phyloP scores from a whole-genome alignment of 2,329 filamentous ascomycete species.

The Hymenoscyphus linearis region DNA sequence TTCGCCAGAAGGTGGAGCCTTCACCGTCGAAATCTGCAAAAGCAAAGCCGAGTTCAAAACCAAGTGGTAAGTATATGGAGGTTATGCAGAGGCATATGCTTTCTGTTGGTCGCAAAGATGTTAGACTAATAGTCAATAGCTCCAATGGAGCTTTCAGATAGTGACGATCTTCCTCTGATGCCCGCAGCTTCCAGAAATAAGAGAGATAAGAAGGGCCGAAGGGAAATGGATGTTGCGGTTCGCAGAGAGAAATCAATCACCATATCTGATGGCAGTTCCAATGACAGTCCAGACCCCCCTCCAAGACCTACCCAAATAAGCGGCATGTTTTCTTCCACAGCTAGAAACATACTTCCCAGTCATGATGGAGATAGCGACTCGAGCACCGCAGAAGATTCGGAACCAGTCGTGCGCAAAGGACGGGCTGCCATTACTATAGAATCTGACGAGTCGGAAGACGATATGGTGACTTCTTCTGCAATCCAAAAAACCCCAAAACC shows the following conservation, averaged over 20 bases:
- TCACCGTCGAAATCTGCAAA: conserved; percentile 7
- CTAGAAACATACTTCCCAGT: not conserved
- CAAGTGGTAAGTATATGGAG: not conserved
- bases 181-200: conserved; percentile 2
- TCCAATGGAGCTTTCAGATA: not conserved
- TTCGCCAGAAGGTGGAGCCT: conserved; percentile 1
- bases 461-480: conserved; percentile 15
- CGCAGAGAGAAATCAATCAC: conserved; percentile 1
- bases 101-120: not conserved
- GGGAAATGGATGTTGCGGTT: not conserved
- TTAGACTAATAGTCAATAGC: not conserved
- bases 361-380: not conserved
- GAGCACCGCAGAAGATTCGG: not conserved
- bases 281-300: not conserved
- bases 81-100: not conserved
- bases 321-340: not conserved
- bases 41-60: not conserved
- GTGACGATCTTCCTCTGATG: not conserved
- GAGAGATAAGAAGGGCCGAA: not conserved
- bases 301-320: not conserved
- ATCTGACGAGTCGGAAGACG: not conserved
- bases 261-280: not conserved
- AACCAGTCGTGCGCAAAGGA: not conserved
- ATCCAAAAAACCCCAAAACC: conserved; percentile 1
- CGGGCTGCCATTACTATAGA: not conserved